A percentile compares a stretch with the other conserved stretches of the same genome.
Conservation (phyloP, 2,329 filamentous ascomycete species). For the Cyanodermella asteris region DNA sequence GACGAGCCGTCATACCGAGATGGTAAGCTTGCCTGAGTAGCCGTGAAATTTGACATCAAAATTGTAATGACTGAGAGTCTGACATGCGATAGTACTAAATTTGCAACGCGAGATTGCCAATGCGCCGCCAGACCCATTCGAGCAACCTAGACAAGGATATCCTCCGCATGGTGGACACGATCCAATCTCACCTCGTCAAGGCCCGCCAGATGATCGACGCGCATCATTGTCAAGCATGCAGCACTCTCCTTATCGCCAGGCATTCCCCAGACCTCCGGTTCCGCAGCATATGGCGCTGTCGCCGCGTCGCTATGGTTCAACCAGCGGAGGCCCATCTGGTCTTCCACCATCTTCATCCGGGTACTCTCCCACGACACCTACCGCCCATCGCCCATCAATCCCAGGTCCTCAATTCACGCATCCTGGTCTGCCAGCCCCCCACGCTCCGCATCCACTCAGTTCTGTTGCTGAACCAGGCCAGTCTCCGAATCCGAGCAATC, state of each 20-base stretch:
- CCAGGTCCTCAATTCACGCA: conserved; percentile 43
- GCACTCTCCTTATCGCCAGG: conserved; percentile 35
- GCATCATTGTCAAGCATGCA: conserved; percentile 47
- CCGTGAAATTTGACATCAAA: too few species aligned
- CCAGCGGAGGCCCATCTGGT: conserved; percentile 53
- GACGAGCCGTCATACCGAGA: conserved; percentile 66
- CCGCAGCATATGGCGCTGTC: conserved; percentile 63
- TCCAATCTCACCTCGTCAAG: conserved; percentile 69
- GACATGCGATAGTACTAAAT: too few species aligned
- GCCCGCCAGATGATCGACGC: conserved; percentile 67
- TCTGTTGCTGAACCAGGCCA: conserved; percentile 31
- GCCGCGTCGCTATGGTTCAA: conserved; percentile 70
- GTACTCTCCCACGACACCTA: conserved; percentile 38
- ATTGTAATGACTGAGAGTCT: too few species aligned
- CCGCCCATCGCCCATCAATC: too few species aligned
- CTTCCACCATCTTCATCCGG: too few species aligned
- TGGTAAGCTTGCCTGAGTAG: conserved; percentile 31
- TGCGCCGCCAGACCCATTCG: too few species aligned
- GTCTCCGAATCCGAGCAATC: conserved; percentile 39
- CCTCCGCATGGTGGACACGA: too few species aligned
- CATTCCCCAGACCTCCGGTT: conserved; percentile 54
- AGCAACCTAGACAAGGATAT: too few species aligned
- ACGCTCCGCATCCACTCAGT: conserved; percentile 29
- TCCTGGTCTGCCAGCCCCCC: conserved; percentile 36
- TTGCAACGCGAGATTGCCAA: too few species aligned